Conservation (phyloP, 1,284 basidiomycete species). For the Volvariella volvacea region DNA sequence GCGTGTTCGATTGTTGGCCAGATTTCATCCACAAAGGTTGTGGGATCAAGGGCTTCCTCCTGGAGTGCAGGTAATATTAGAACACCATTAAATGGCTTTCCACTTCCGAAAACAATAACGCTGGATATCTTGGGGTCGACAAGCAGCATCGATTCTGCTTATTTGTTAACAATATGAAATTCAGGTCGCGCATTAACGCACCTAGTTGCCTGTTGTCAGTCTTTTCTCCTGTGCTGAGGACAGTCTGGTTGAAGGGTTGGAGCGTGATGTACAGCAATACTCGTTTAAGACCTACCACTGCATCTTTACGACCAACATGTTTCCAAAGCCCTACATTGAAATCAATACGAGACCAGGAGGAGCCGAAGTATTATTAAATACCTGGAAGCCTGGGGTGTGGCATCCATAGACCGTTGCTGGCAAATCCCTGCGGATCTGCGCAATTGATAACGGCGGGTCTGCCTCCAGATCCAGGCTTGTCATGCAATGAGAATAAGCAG, state of each 20-base stretch:
- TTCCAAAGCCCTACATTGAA: conserved; percentile 6
- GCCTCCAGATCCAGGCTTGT: conserved; percentile 6
- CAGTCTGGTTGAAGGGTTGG: conserved; percentile 7
- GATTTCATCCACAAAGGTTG: conserved; percentile 7
- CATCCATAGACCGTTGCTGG: conserved; percentile 13
- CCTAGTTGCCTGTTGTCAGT: conserved; percentile 15
- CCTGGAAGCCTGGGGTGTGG: conserved; percentile 10
- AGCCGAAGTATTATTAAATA: background rate
- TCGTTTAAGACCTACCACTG: conserved; percentile 8
- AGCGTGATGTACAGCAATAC: background rate
- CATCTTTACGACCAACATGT: conserved; percentile 10
- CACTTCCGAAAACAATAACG: conserved; percentile 12
- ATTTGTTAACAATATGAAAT: background rate
- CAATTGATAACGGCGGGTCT: conserved; percentile 12
- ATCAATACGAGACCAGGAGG: background rate
- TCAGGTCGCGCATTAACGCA: conserved; percentile 1
- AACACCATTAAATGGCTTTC: conserved; percentile 12
- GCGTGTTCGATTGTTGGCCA: conserved; percentile 12
- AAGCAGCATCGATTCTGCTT: conserved; percentile 9
- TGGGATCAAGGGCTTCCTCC: too few relatives aligned
- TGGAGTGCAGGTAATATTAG: conserved; percentile 7
- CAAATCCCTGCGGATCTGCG: conserved; percentile 11
- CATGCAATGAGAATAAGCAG: background rate
- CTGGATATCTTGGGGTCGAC: conserved; percentile 9
- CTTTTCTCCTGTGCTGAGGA: conserved; percentile 14